These are phyloP conservation scores for Peronospora farinosa DNA, from an alignment of 352 stramenopile genomes.

Conservation along the genomic window DNA sequence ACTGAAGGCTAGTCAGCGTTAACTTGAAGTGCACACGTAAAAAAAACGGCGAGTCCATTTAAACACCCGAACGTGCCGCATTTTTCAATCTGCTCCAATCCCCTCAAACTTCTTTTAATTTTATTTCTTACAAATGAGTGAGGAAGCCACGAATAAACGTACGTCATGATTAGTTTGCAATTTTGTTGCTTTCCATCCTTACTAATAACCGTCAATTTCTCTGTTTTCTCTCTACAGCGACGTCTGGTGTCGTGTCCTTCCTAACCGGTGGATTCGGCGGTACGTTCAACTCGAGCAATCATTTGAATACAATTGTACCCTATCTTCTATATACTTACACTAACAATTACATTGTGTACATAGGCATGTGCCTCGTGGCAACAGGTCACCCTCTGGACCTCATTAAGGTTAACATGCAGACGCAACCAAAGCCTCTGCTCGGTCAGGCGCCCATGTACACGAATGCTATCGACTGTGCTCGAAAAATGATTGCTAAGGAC, in stretches of 20 bases:
- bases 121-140: slow-evolving; percentile 27
- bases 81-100: slow-evolving; percentile 13
- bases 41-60: slow-evolving; percentile 33
- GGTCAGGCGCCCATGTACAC: slow-evolving; percentile 70
- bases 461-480: slow-evolving; percentile 85
- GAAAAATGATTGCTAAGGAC: slow-evolving; percentile 90
- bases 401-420: slow-evolving; percentile 94
- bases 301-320: not conserved
- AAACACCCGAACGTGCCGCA: slow-evolving; percentile 29
- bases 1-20: slow-evolving; percentile 14
- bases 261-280: slow-evolving; percentile 90
- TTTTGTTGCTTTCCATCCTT: not conserved
- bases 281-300: slow-evolving; percentile 22
- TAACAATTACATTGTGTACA: not conserved
- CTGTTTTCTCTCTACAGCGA: slow-evolving; percentile 30
- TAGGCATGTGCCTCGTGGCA: slow-evolving; percentile 87
- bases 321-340: not conserved
- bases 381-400: slow-evolving; percentile 93
- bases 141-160: slow-evolving; percentile 40
- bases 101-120: slow-evolving; percentile 9
- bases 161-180: not conserved
- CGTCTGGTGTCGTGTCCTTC: slow-evolving; percentile 89
- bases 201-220: not conserved
- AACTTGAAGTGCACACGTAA: slow-evolving; percentile 33
- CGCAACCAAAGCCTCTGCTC: slow-evolving; percentile 65